Base-by-base conservation (phyloP, 768 basidiomycete species). In the Psilocybe cyanescens region DNA sequence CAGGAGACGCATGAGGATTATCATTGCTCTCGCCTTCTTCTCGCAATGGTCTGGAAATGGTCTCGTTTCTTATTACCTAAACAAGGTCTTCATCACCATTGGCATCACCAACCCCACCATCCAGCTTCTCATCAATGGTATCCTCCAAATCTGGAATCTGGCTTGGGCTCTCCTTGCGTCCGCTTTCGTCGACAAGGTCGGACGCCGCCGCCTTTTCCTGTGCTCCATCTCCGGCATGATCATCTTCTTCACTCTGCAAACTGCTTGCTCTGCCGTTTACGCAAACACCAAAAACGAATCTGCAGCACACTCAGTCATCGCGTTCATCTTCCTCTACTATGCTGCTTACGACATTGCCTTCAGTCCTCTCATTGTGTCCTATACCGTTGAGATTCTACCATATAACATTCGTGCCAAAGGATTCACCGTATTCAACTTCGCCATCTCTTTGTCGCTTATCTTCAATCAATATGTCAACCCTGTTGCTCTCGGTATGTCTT, bases 401-500 rank as follows among this genome's bases (percentile, higher is more conserved):
- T 94, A 83, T 78, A 76, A 79, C 31, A 79, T 95, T 59, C 92
- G 94, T 73, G 92, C 92, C 65, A 95, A 94, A 80, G 92, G 93
- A 57, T 88, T 92, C 79, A 90, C 83, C 65, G 69, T 94, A 58
- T 92, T 94, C 81, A 90, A 86, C 76, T 90, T 95, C 72, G 76
- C 84, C 60, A 85, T 92, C 71, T 92, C 91, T 11, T 66, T 89
- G 58, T 83, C 92, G 5, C 86, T 95, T 66, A 91, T 96, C 74
- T 92, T 96, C 76, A 94, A 94, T 72, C 92, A 93, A 75, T 92
- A 94, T 70, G 86, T 89, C 72, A 94, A 94, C 79, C 93, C 92
- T 37, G 83, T 92, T 71, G 91, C 90, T 35, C 78, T 93, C 46
- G 80, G 73, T 72, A 55, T 48, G 71, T 68, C 41, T 29, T 39